Base-by-base conservation (phyloP, 805 yeast species). In the Ogataea wickerhamii region DNA sequence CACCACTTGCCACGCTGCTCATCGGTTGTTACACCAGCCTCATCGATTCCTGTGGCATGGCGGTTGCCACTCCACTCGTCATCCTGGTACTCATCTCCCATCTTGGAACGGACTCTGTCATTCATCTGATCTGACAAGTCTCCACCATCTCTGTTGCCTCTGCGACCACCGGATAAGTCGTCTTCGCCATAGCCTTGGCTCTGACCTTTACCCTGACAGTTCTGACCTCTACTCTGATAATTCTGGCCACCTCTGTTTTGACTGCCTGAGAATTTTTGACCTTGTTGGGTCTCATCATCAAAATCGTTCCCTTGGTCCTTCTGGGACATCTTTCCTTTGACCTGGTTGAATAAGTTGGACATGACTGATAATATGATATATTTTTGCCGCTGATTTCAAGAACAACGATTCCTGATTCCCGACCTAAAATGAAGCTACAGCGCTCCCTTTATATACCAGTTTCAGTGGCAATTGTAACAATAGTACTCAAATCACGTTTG, bases 41-140 rank as follows among this genome's bases (percentile, higher is more conserved):
- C 37, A 17, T 38, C 34, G 6, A 45, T n/a, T 4, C 46, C 46
- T n/a, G 17, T 24, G 24, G 44, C 49, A 14, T 32, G 21, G 6
- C 27, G 27, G 36, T 44, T 44, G 4, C 43, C 45, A 19, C 38
- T 32, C 38, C 41, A 39, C 7, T 33, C 26, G 16, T 30, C 38
- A 6, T 18, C 25, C 6, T 36, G 19, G 21, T 33, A 18, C 29
- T 41, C 36, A n/a, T 36, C 45, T 10, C 36, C 38, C 49, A 45
- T 45, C 37, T 41, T 37, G 18, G 21, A 28, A 16, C 49, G 23
- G 24, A 41, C 49, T n/a, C 32, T 25, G n/a, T 32, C 32, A 23
- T 41, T 34, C 49, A 45, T 41, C 12, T 41, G 33, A 13, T n/a
- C 16, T 20, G 24, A 17, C 6, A 17, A 31, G 14, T 31, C 24